phyloP scores from a whole-genome alignment of 768 basidiomycete genomes.

The Pleurotus tuoliensis region DNA sequence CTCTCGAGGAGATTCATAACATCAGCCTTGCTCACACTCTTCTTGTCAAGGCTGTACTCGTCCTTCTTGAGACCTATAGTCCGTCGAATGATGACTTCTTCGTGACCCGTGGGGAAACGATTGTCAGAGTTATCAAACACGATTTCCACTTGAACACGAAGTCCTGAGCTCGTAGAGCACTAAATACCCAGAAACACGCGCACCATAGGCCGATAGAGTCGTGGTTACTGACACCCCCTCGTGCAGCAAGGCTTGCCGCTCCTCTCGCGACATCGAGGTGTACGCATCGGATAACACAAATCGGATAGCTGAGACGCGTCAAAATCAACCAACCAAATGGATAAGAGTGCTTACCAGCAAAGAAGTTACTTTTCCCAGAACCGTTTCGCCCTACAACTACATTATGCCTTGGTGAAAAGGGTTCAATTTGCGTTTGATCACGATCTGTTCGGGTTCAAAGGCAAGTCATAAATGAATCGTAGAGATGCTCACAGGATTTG shows the following conservation, averaged over 20 bases:
- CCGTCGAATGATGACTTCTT: constrained; percentile 83
- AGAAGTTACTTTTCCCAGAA: constrained; percentile 98
- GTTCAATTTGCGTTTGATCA: constrained; percentile 90
- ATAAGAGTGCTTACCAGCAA: constrained; percentile 61
- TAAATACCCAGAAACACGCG: constrained; percentile 11
- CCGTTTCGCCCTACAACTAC: constrained; percentile 98
- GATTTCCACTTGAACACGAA: constrained; percentile 63
- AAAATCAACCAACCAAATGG: background rate
- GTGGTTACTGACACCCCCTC: constrained; percentile 87
- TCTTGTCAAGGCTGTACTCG: constrained; percentile 95
- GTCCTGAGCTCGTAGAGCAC: too few relatives aligned
- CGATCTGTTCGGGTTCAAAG: constrained; percentile 47
- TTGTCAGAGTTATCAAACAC: constrained; percentile 94
- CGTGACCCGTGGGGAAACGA: constrained; percentile 88
- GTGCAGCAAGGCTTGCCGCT: constrained; percentile 88
- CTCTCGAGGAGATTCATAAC: constrained; percentile 96
- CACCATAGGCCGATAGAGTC: constrained; percentile 89
- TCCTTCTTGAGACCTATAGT: constrained; percentile 99
- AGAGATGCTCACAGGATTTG: constrained; percentile 82
- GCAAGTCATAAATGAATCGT: background rate
- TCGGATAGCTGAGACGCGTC: constrained; percentile 66
- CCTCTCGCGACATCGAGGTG: constrained; percentile 91
- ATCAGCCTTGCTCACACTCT: constrained; percentile 93
- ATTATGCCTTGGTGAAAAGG: constrained; percentile 91
- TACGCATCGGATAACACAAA: constrained; percentile 98